Percentiles rank a stretch among this genome's conserved stretches.
These are phyloP conservation scores for Epichloe hybrida DNA, from an alignment of 2,329 filamentous ascomycete species.

Conservation along the genomic window DNA sequence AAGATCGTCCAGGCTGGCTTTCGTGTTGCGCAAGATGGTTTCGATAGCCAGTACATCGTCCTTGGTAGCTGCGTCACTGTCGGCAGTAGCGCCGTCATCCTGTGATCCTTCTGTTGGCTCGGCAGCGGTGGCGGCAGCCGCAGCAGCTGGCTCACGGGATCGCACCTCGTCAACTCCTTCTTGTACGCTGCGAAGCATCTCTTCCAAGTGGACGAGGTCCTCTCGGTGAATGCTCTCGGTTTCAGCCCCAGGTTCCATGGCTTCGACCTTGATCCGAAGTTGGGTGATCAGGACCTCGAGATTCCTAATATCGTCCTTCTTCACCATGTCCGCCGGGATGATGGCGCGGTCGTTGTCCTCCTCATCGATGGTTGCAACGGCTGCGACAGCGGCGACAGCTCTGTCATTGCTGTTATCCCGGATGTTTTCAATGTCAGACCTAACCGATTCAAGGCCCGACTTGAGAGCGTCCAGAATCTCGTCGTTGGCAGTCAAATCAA, in stretches of 20 bases:
- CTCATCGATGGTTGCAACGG: slow-evolving; percentile 29
- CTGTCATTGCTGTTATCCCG: slow-evolving; percentile 42
- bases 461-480: slow-evolving; percentile 83
- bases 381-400: slow-evolving; percentile 43
- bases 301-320: slow-evolving; percentile 66
- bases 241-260: slow-evolving; percentile 22
- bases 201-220: slow-evolving; percentile 42
- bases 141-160: slow-evolving; percentile 14
- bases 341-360: slow-evolving; percentile 13
- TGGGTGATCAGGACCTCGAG: slow-evolving; percentile 74
- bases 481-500: slow-evolving; percentile 71
- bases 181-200: slow-evolving; percentile 35
- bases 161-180: slow-evolving; percentile 32
- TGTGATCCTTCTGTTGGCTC: slow-evolving; percentile 8
- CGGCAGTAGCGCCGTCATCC: slow-evolving; percentile 9
- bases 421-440: slow-evolving; percentile 64
- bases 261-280: slow-evolving; percentile 70
- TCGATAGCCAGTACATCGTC: slow-evolving; percentile 88
- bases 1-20: slow-evolving; percentile 69
- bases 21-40: slow-evolving; percentile 78
- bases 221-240: slow-evolving; percentile 29
- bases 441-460: slow-evolving; percentile 62
- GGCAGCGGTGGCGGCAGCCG: slow-evolving; percentile 6
- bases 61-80: slow-evolving; percentile 32
- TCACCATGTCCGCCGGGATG: slow-evolving; percentile 37